These are phyloP conservation scores for Pulveroboletus frians DNA, from an alignment of 768 basidiomycete species.

Conservation along the genomic window DNA sequence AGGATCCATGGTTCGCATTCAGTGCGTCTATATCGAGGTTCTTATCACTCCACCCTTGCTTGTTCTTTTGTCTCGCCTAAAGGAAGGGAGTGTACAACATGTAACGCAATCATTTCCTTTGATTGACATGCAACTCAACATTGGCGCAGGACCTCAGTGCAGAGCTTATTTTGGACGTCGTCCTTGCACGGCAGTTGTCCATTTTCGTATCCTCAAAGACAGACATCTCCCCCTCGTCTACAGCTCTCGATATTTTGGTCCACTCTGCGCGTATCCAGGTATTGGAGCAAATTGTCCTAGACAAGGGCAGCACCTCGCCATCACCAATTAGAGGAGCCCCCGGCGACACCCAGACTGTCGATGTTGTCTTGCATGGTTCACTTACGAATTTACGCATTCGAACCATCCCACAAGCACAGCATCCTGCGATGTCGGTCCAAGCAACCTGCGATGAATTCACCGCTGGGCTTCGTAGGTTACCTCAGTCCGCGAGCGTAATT, in stretches of 20 bases:
- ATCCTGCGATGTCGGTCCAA: background rate
- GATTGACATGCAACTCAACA: conserved; percentile 4
- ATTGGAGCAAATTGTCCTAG: conserved; percentile 41
- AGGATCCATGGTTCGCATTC: conserved; percentile 33
- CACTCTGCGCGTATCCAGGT: conserved; percentile 38
- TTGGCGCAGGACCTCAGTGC: conserved; percentile 32
- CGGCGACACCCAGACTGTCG: conserved; percentile 8
- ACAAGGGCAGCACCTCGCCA: background rate
- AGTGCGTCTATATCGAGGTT: conserved; percentile 35
- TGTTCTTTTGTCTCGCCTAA: conserved; percentile 38
- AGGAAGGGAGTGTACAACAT: conserved; percentile 42
- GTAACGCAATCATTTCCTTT: conserved; percentile 32
- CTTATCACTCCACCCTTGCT: conserved; percentile 54
- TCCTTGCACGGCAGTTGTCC: conserved; percentile 40
- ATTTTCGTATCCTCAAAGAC: conserved; percentile 25
- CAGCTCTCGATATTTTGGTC: conserved; percentile 40
- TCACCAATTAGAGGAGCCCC: background rate
- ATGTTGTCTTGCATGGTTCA: conserved; percentile 16
- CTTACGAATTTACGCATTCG: conserved; percentile 17
- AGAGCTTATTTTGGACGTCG: conserved; percentile 36
- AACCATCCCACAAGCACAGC: conserved; percentile 1
- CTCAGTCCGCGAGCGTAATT: background rate
- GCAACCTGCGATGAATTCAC: conserved; percentile 16
- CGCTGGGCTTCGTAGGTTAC: conserved; percentile 9
- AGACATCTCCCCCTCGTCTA: conserved; percentile 11